Conservation (phyloP, 352 stramenopile genomes). For the Stramenopiles sp. region DNA sequence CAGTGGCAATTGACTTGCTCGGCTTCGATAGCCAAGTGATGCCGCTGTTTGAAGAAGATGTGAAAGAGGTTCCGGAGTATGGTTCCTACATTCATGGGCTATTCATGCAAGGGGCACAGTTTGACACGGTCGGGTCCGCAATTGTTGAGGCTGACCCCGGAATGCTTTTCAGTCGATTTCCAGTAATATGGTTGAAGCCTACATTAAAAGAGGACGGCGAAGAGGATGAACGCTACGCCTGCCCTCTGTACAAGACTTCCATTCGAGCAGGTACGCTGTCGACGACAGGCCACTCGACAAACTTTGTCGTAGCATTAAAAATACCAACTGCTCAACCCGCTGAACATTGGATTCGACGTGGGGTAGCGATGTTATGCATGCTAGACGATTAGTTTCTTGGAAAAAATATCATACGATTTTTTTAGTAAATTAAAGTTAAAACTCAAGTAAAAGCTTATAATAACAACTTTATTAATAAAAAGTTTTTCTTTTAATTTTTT, state of each 20-base stretch:
- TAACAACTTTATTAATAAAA: no score
- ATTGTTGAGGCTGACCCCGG: slow-evolving; percentile 65
- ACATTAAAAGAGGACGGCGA: slow-evolving; percentile 24
- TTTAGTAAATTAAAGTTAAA: no score
- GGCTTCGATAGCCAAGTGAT: slow-evolving; percentile 54
- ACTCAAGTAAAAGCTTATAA: no score
- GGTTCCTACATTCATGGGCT: slow-evolving; percentile 80
- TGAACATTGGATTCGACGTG: slow-evolving; percentile 74
- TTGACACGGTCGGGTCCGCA: slow-evolving; percentile 41
- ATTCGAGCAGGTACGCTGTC: slow-evolving; percentile 62
- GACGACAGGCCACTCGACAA: slow-evolving; percentile 75
- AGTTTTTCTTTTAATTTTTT: no score
- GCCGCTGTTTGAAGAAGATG: slow-evolving; percentile 43
- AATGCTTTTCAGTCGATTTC: slow-evolving; percentile 66
- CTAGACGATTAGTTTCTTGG: slow-evolving; percentile 54
- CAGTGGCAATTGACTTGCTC: slow-evolving; percentile 73
- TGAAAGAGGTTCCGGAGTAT: slow-evolving; percentile 23
- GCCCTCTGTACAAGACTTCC: slow-evolving; percentile 76
- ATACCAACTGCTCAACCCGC: slow-evolving; percentile 51
- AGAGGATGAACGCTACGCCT: slow-evolving; percentile 39
- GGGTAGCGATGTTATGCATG: slow-evolving; percentile 78
- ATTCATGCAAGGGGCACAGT: slow-evolving; percentile 78
- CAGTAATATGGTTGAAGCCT: slow-evolving; percentile 62
- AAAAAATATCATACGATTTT: no score
- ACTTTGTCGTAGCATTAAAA: slow-evolving; percentile 66